Conservation (phyloP, 2,329 filamentous ascomycete species). For the Trichoderma pleuroti region DNA sequence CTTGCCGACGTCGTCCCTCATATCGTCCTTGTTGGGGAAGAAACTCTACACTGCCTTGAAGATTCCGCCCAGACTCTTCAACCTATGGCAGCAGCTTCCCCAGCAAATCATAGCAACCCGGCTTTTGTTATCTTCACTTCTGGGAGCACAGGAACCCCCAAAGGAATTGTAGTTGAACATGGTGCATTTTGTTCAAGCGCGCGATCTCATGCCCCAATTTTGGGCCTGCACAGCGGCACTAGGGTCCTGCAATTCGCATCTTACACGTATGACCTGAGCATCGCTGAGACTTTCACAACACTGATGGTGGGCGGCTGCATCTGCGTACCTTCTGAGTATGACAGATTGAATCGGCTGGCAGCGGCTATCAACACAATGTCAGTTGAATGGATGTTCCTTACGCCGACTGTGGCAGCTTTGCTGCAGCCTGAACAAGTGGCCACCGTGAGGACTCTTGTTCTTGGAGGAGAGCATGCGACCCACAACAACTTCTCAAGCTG, state of each 20-base stretch:
- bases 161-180: neutral
- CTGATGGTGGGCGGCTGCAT: neutral
- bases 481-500: neutral
- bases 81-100: neutral
- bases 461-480: neutral
- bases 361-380: neutral
- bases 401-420: neutral
- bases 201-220: neutral
- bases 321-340: neutral
- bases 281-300: neutral
- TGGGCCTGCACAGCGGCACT: neutral
- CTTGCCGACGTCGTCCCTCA: neutral
- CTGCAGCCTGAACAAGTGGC: neutral
- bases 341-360: neutral
- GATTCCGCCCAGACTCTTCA: neutral
- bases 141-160: neutral
- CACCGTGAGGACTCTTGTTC: neutral
- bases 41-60: neutral
- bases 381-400: neutral
- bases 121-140: neutral
- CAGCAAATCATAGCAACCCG: neutral
- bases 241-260: neutral
- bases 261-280: neutral
- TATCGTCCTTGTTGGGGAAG: neutral
- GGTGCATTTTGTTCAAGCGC: neutral